Percentiles rank a stretch among this genome's conserved stretches.
phyloP scores from a whole-genome alignment of 345 rosid genomes.

The Trapa incisa region DNA sequence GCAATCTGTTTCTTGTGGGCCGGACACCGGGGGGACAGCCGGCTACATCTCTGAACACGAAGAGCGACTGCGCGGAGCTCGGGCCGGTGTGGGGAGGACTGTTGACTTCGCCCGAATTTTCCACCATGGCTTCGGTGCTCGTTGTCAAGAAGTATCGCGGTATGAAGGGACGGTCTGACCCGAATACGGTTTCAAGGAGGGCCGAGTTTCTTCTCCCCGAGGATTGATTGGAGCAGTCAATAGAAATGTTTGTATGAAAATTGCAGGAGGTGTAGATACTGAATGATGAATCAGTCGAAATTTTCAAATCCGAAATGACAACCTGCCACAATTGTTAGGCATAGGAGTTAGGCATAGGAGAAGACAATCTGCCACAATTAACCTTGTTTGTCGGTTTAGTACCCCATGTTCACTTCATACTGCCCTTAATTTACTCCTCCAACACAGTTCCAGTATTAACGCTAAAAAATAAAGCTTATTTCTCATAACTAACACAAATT shows the following conservation, averaged over 20 bases:
- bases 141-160: constrained; percentile 35
- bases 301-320: no score
- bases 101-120: constrained; percentile 27
- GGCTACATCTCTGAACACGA: constrained; percentile 15
- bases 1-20: constrained; percentile 44
- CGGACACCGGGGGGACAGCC: constrained; percentile 25
- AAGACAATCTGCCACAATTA: no score
- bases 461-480: no score
- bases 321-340: no score
- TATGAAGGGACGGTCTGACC: not conserved
- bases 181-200: not conserved
- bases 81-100: constrained; percentile 38
- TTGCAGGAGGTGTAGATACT: no score
- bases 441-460: no score
- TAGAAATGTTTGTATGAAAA: not conserved
- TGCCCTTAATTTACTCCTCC: no score
- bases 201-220: constrained; percentile 14
- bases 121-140: constrained; percentile 32
- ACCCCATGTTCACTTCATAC: no score
- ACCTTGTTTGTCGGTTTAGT: no score
- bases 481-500: no score
- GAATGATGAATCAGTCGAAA: no score
- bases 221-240: constrained; percentile 6
- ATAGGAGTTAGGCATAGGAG: no score
- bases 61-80: constrained; percentile 36